phyloP scores from a whole-genome alignment of 352 stramenopile genomes.

The Phytophthora podocarpi region DNA sequence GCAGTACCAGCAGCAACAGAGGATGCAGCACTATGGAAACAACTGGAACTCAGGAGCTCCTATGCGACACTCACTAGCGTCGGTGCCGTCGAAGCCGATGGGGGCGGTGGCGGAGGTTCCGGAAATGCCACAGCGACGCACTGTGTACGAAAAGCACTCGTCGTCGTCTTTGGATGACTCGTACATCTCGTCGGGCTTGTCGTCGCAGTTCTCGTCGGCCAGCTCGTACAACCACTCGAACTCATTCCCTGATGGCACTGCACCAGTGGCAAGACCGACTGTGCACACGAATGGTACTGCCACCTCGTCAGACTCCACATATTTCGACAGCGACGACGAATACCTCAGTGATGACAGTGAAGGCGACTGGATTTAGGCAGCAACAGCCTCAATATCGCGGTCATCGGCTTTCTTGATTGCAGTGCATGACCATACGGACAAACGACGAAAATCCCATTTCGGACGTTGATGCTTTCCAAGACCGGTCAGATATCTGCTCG shows the following conservation, averaged over 20 bases:
- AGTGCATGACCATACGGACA: slow-evolving; percentile 14
- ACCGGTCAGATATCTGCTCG: slow-evolving; percentile 11
- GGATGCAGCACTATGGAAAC: slow-evolving; percentile 22
- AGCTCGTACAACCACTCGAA: slow-evolving; percentile 33
- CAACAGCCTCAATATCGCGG: not conserved
- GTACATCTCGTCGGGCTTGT: slow-evolving; percentile 37
- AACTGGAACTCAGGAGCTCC: slow-evolving; percentile 14
- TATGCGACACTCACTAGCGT: slow-evolving; percentile 55
- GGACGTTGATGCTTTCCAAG: not conserved
- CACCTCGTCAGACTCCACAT: slow-evolving; percentile 38
- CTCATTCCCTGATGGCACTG: slow-evolving; percentile 37
- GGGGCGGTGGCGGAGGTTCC: slow-evolving; percentile 24
- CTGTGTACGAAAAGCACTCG: slow-evolving; percentile 39
- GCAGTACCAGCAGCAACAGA: slow-evolving; percentile 25
- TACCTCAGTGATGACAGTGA: slow-evolving; percentile 72
- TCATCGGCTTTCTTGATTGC: not conserved
- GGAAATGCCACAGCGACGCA: slow-evolving; percentile 20
- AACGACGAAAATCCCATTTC: slow-evolving; percentile 9
- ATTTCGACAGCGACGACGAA: slow-evolving; percentile 62
- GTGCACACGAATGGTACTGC: slow-evolving; percentile 21
- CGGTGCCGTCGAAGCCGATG: slow-evolving; percentile 42
- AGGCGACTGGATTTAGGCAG: slow-evolving; percentile 76
- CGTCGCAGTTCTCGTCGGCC: slow-evolving; percentile 28
- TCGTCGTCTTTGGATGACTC: slow-evolving; percentile 40
- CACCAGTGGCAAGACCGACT: slow-evolving; percentile 18